Base-by-base conservation (phyloP, 495 filamentous ascomycete species). In the Lindgomyces ingoldianus region DNA sequence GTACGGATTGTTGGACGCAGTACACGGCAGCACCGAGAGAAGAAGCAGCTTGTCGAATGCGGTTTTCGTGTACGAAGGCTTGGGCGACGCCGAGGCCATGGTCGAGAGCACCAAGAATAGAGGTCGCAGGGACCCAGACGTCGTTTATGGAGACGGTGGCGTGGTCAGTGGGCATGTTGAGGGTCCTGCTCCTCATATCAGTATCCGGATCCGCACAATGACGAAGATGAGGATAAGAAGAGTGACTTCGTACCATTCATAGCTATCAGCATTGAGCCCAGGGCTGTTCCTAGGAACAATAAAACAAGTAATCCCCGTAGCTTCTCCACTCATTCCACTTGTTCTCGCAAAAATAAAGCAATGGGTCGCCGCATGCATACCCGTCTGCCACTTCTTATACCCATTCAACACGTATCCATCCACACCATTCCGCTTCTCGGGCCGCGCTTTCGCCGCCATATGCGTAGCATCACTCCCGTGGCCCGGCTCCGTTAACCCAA, bases 151-250 rank as follows among this genome's bases (percentile, higher is more conserved):
- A 76, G 29, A 86, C 74, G 33, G 80, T 83, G 18, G 83, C 81
- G 67, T 86, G 83, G 64, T 87, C 81, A 19, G 83, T 85, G 1
- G 84, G 83, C 83, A 86, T 86, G 59, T 86, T 86, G 54, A 85
- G 77, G 18, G 83, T 86, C 78, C 71, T 73, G 27, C 4, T 10
- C 1, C 21, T 18, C 19, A n/a, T n/a, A n/a, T n/a, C n/a, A n/a
- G n/a, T n/a, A n/a, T n/a, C n/a, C n/a, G n/a, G n/a, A n/a, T n/a
- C n/a, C n/a, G n/a, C n/a, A n/a, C n/a, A n/a, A n/a, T n/a, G n/a
- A n/a, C n/a, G 16, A 36, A 33, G 0, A 8, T 47, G 12, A 11
- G 19, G 52, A 55, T 19, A 47, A n/a, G 36, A 55, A 50, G 14
- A n/a, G 9, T n/a, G 47, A 26, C 36, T 22, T 51, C 67, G 4